Percentiles rank a stretch among this genome's conserved stretches.
phyloP scores from a whole-genome alignment of 108 stramenopile genomes.

The Pseudonitzschia delicatissima region DNA sequence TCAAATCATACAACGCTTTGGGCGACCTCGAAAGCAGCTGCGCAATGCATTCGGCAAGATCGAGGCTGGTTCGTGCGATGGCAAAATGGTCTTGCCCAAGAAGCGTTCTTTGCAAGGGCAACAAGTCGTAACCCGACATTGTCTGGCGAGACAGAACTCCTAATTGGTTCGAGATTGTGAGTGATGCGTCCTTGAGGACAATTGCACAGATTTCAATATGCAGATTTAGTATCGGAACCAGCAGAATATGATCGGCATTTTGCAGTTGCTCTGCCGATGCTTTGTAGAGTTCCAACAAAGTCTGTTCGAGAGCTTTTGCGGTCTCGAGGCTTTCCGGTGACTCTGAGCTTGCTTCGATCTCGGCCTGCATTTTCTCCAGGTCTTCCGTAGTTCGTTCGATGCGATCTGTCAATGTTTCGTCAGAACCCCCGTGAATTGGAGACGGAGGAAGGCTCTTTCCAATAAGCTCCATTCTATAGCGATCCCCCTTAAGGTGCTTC shows the following conservation, averaged over 20 bases:
- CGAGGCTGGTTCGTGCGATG: conserved; percentile 37
- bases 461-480: conserved; percentile 45
- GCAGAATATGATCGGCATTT: conserved; percentile 53
- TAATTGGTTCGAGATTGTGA: conserved; percentile 21
- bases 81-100: conserved; percentile 48
- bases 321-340: conserved; percentile 25
- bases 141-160: conserved; percentile 49
- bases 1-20: conserved; percentile 39
- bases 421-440: conserved; percentile 19
- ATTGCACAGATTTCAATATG: conserved; percentile 64
- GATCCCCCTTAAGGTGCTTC: conserved; percentile 20
- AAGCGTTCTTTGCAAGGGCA: conserved; percentile 24
- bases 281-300: conserved; percentile 49
- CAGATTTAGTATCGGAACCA: conserved; percentile 54
- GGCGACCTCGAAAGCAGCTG: conserved; percentile 60
- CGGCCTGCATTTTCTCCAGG: conserved; percentile 54
- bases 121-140: conserved; percentile 29
- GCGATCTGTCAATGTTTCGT: conserved; percentile 43
- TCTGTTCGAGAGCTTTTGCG: conserved; percentile 56
- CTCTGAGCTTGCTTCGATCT: conserved; percentile 23
- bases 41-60: conserved; percentile 44
- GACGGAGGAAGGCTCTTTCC: conserved; percentile 55
- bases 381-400: conserved; percentile 64
- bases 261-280: conserved; percentile 47
- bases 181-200: conserved; percentile 20